Evolutionary conservation across 2,329 filamentous ascomycete genomes (phyloP).

Genomic region (Teratosphaeriaceae sp.): DNA sequence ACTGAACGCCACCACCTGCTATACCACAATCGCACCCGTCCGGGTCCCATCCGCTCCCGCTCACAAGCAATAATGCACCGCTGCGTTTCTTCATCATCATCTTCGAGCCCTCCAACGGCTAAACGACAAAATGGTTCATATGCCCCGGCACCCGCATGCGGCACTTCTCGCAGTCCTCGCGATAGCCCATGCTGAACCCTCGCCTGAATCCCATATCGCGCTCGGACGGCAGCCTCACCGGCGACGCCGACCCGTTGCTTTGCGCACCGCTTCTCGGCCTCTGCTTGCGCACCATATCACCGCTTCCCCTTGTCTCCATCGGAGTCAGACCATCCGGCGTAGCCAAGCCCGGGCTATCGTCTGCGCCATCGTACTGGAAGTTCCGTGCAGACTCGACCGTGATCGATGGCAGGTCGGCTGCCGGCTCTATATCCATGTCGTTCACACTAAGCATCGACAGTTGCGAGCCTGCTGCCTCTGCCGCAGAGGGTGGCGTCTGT

Average conservation of each 20-base stretch:
- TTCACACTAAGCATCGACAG: constrained; percentile 30
- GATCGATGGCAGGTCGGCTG: constrained; percentile 16
- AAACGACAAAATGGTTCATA: constrained; percentile 41
- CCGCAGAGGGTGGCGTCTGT: constrained; percentile 18
- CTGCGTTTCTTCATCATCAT: constrained; percentile 1
- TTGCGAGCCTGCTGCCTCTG: constrained; percentile 29
- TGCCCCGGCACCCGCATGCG: constrained; percentile 42
- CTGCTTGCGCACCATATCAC: constrained; percentile 28
- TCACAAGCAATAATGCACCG: background rate
- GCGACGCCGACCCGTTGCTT: constrained; percentile 22
- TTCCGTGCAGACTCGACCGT: constrained; percentile 17
- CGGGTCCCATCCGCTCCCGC: background rate
- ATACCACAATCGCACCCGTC: too few relatives aligned
- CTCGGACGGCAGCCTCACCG: constrained; percentile 12
- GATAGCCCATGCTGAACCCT: constrained; percentile 42
- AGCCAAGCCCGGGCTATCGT: background rate
- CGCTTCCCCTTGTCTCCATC: constrained; percentile 17
- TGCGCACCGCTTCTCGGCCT: constrained; percentile 30
- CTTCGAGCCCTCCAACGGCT: background rate
- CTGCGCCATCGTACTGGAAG: constrained; percentile 8
- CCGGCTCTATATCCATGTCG: constrained; percentile 30
- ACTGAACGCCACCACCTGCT: too few relatives aligned
- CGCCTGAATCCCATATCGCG: constrained; percentile 17
- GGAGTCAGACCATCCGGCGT: constrained; percentile 10
- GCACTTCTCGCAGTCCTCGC: constrained; percentile 46